Evolutionary conservation across 2,329 filamentous ascomycete genomes (phyloP).

Genomic region (Trichoderma koningii): DNA sequence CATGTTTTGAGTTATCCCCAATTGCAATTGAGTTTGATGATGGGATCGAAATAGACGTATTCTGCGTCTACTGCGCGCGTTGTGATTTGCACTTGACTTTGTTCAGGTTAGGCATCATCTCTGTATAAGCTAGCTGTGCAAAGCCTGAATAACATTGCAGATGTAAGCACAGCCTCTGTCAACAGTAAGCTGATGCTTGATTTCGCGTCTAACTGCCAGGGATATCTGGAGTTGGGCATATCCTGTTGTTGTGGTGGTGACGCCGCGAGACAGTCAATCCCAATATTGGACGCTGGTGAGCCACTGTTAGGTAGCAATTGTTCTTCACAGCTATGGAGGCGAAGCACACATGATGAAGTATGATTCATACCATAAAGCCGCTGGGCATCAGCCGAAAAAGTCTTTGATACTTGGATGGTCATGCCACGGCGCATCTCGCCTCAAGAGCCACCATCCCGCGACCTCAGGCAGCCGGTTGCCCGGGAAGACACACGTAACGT

Average conservation of each 20-base stretch:
- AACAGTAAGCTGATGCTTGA: slow-evolving; percentile 1
- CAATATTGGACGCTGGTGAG: not conserved
- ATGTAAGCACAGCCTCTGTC: not conserved
- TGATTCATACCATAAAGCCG: not conserved
- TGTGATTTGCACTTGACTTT: not conserved
- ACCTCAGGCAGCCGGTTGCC: slow-evolving; percentile 25
- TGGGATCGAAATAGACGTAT: not conserved
- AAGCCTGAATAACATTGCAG: not conserved
- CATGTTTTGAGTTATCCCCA: too few relatives aligned
- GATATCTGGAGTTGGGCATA: not conserved
- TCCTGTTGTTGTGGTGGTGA: not conserved
- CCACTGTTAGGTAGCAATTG: not conserved
- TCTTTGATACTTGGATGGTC: slow-evolving; percentile 29
- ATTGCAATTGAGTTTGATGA: not conserved
- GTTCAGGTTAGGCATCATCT: not conserved
- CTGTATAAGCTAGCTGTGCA: not conserved
- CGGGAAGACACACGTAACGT: not conserved
- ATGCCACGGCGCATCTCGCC: slow-evolving; percentile 28
- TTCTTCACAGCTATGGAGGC: too few relatives aligned
- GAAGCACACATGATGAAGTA: too few relatives aligned
- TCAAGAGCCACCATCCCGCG: slow-evolving; percentile 32
- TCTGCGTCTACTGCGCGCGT: not conserved
- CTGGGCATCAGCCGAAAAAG: slow-evolving; percentile 21
- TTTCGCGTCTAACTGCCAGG: not conserved
- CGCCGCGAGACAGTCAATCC: too few relatives aligned